Evolutionary conservation across 106 monocot genomes (phyloP), one percentile per base, ranked within the genome.

Genomic region (Iris macrosiphon): DNA sequence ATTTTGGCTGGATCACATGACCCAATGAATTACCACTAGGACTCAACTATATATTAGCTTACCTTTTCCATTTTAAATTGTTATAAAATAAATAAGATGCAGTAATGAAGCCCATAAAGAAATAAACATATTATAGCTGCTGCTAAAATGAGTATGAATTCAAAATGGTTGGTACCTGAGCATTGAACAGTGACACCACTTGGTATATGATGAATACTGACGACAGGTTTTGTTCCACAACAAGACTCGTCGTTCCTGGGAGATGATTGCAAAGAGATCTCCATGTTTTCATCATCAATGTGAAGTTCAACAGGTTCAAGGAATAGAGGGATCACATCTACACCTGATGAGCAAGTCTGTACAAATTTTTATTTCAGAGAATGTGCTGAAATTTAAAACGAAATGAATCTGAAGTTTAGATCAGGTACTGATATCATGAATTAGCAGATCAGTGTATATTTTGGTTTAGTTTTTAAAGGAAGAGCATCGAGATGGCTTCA

Each of bases 261-360:
- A 31, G 12, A 48, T 31, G 43, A 37, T 26, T 28, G 32, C 40
- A 42, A 74, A 33, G 73, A 79, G 22, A 75, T 70, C 49, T 87
- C 74, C 9, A 92, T 43, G 38, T 87, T 79, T 40, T 57, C 60
- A 13, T 86, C 87, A 64, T 74, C 74, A 20, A 92, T 45, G 22
- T 72, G 55, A 55, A 87, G 46, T 56, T 73, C 65, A 57, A 63
- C 22, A 43, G 49, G 31, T 62, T 77, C 76, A 29, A 92, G 76
- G 57, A 79, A 92, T 15, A 87, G 63, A 28, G 92, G 92, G 30
- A 83, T 74, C 67, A 92, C 83, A 74, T 87, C 83, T 27, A 92
- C 74, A 54, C 18, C 47, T 39, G 87, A 79, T 12, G 76, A 86
- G 47, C 45, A 72, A 61, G 69, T 61, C 92, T 92, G 70, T 27